These are phyloP conservation scores for Typha latifolia DNA, from an alignment of 176 grass and related monocot species.

Conservation along the genomic window DNA sequence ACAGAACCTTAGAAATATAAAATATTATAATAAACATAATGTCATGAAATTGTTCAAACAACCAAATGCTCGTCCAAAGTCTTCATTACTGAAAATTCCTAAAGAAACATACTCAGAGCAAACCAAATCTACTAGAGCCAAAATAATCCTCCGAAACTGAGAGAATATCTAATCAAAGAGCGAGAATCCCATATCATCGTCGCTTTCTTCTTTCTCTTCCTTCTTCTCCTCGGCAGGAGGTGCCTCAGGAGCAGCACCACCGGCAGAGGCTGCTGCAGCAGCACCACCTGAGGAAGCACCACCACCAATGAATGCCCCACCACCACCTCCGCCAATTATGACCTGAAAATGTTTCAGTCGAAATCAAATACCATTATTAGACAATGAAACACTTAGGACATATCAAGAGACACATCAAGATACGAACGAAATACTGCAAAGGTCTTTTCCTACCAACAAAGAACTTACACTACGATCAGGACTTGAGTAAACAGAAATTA, in stretches of 20 bases:
- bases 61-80: too few relatives aligned
- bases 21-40: too few relatives aligned
- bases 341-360: slow-evolving; percentile 22
- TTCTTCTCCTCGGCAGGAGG: slow-evolving; percentile 75
- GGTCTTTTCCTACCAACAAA: too few relatives aligned
- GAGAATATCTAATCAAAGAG: slow-evolving; percentile 60
- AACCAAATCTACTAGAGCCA: too few relatives aligned
- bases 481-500: too few relatives aligned
- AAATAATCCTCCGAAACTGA: too few relatives aligned
- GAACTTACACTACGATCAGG: too few relatives aligned
- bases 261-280: slow-evolving; percentile 20
- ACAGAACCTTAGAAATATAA: too few relatives aligned
- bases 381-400: neutral
- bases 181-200: slow-evolving; percentile 82
- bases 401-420: neutral
- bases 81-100: too few relatives aligned
- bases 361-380: neutral
- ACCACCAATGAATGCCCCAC: slow-evolving; percentile 37
- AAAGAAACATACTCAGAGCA: too few relatives aligned
- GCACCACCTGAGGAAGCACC: slow-evolving; percentile 24
- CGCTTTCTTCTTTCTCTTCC: slow-evolving; percentile 88
- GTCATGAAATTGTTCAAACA: too few relatives aligned
- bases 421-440: too few relatives aligned
- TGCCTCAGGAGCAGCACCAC: slow-evolving; percentile 33
- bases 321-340: slow-evolving; percentile 40